A percentile compares a stretch with the other conserved stretches of the same genome.
These are phyloP conservation scores for Gossypium rotundifolium DNA, from an alignment of 345 rosid species.

Conservation along the genomic window DNA sequence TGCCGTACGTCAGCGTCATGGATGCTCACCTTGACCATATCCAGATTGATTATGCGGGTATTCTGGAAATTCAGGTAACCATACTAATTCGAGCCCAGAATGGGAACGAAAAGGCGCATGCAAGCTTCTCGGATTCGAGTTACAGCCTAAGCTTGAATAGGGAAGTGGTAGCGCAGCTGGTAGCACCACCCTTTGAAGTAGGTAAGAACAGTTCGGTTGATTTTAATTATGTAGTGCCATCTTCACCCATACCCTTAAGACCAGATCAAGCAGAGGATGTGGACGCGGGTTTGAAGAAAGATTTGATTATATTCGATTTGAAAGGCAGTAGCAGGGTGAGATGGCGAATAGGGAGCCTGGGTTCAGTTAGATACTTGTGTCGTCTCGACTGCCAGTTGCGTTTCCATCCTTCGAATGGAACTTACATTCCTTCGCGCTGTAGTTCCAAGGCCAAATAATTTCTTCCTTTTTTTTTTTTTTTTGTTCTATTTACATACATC, in stretches of 20 bases:
- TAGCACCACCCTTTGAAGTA: slow-evolving; percentile 54
- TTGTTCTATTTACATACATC: background rate
- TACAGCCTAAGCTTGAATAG: slow-evolving; percentile 44
- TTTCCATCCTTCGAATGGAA: slow-evolving; percentile 47
- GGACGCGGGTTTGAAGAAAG: slow-evolving; percentile 38
- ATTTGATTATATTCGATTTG: slow-evolving; percentile 49
- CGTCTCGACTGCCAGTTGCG: slow-evolving; percentile 54
- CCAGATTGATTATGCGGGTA: slow-evolving; percentile 33
- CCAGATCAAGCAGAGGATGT: slow-evolving; percentile 32
- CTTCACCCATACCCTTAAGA: slow-evolving; percentile 54
- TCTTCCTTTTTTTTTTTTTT: background rate
- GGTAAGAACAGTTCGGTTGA: slow-evolving; percentile 33
- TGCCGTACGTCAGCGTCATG: slow-evolving; percentile 59
- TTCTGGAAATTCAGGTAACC: slow-evolving; percentile 53
- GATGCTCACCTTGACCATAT: slow-evolving; percentile 50
- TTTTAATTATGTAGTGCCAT: slow-evolving; percentile 45
- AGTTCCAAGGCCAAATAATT: slow-evolving; percentile 53
- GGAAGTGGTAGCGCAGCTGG: slow-evolving; percentile 36
- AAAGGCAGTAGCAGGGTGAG: slow-evolving; percentile 55
- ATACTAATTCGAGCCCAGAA: slow-evolving; percentile 52
- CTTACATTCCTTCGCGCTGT: slow-evolving; percentile 38
- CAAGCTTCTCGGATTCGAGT: slow-evolving; percentile 38
- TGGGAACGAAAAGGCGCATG: slow-evolving; percentile 63
- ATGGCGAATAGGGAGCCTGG: slow-evolving; percentile 70
- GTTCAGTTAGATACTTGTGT: slow-evolving; percentile 50